Conservation (phyloP, 2,329 filamentous ascomycete genomes). For the Ilyonectria destructans region DNA sequence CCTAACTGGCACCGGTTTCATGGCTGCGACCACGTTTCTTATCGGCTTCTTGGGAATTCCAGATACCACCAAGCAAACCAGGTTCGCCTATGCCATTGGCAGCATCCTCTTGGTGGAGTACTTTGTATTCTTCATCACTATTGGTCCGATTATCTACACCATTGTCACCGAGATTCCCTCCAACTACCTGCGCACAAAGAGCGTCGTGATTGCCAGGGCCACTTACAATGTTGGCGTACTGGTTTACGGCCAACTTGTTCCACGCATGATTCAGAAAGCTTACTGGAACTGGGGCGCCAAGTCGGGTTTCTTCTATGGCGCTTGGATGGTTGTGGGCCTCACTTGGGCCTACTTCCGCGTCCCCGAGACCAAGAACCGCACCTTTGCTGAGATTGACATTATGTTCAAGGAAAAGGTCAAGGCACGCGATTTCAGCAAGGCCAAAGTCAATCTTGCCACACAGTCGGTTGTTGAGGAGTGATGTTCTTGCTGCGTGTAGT, state of each 20-base stretch:
- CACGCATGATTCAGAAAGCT: conserved; percentile 62
- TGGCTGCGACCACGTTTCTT: conserved; percentile 43
- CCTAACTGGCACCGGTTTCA: conserved; percentile 61
- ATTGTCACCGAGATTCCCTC: conserved; percentile 74
- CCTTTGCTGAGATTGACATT: conserved; percentile 70
- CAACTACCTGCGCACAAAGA: conserved; percentile 63
- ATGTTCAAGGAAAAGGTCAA: conserved; percentile 65
- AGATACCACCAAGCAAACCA: conserved; percentile 59
- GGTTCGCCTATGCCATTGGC: conserved; percentile 62
- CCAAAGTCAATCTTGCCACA: conserved; percentile 46
- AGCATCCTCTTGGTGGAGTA: conserved; percentile 62
- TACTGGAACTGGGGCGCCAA: conserved; percentile 65
- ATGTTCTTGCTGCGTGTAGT: neutral
- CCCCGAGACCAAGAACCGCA: conserved; percentile 69
- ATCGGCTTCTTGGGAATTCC: conserved; percentile 72
- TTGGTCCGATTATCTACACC: conserved; percentile 81
- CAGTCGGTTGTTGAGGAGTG: conserved; percentile 2
- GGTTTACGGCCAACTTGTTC: conserved; percentile 61
- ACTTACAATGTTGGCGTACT: conserved; percentile 67
- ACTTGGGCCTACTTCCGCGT: conserved; percentile 69
- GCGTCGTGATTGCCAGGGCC: conserved; percentile 61
- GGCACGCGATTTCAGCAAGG: conserved; percentile 57
- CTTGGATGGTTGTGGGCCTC: conserved; percentile 60
- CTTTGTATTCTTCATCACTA: conserved; percentile 58
- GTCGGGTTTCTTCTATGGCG: conserved; percentile 63